Percentiles rank a stretch among this genome's conserved stretches.
phyloP scores from a whole-genome alignment of 2,329 filamentous ascomycete species.

The Bipolaris oryzae region DNA sequence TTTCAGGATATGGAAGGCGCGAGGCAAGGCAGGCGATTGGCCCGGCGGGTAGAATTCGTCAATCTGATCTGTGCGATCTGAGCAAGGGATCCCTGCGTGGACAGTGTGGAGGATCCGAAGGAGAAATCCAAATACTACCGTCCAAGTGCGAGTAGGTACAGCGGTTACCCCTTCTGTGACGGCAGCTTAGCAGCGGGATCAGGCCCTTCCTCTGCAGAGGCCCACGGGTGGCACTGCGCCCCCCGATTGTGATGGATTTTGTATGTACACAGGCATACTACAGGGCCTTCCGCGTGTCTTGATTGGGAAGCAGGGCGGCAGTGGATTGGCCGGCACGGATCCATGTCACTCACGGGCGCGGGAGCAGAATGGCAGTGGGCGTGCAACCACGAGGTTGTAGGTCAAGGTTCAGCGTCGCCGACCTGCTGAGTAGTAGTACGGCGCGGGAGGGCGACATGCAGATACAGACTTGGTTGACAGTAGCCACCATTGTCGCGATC shows the following conservation, averaged over 20 bases:
- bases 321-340: conserved; percentile 10
- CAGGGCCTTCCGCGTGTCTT: conserved; percentile 26
- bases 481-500: conserved; percentile 38
- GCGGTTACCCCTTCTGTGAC: conserved; percentile 4
- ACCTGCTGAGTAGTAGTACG: conserved; percentile 35
- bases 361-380: conserved; percentile 18
- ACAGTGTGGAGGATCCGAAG: conserved; percentile 8
- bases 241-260: too few species aligned
- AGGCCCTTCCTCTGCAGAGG: conserved; percentile 1
- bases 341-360: conserved; percentile 19
- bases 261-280: too few species aligned
- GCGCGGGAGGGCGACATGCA: conserved; percentile 14
- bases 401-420: conserved; percentile 36
- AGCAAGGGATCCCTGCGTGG: conserved; percentile 32
- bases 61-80: conserved; percentile 45
- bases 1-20: conserved; percentile 30
- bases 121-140: conserved; percentile 13
- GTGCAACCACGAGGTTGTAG: conserved; percentile 23
- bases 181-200: not conserved
- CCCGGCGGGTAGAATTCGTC: conserved; percentile 40
- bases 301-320: conserved; percentile 11
- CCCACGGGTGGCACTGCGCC: not conserved
- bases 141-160: not conserved
- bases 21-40: conserved; percentile 32
- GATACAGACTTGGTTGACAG: conserved; percentile 19